Percentiles rank a stretch among this genome's conserved stretches.
phyloP scores from a whole-genome alignment of 2,329 filamentous ascomycete genomes.

The Falciphora oryzae region DNA sequence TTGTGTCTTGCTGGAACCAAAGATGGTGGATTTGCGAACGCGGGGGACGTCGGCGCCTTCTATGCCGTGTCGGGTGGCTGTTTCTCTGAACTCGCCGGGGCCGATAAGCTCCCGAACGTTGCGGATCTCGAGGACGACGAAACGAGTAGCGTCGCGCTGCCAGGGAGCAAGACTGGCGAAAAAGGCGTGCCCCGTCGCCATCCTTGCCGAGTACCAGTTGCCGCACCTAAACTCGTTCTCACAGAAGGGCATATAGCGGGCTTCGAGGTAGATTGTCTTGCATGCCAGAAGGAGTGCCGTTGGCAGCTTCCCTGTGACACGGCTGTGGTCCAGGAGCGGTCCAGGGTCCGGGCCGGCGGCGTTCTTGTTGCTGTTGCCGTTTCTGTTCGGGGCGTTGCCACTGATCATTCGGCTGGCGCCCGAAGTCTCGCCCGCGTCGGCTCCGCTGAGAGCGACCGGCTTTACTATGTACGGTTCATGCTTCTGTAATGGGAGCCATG shows the following conservation, averaged over 20 bases:
- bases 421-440: background rate
- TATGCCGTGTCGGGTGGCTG: too few relatives aligned
- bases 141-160: constrained; percentile 36
- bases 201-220: constrained; percentile 39
- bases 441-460: constrained; percentile 11
- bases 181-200: constrained; percentile 35
- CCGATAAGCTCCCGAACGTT: constrained; percentile 28
- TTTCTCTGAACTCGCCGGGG: background rate
- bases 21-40: too few relatives aligned
- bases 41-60: too few relatives aligned
- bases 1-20: background rate
- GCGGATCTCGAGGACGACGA: constrained; percentile 35
- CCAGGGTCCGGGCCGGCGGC: too few relatives aligned
- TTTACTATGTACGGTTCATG: constrained; percentile 27
- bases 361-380: background rate
- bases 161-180: constrained; percentile 29
- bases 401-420: background rate
- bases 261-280: constrained; percentile 37
- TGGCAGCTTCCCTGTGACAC: constrained; percentile 35
- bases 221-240: constrained; percentile 41
- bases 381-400: background rate
- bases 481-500: constrained; percentile 26
- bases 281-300: constrained; percentile 32
- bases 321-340: constrained; percentile 24
- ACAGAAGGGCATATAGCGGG: constrained; percentile 32